phyloP scores from a whole-genome alignment of 495 filamentous ascomycete genomes.

The Daldinia vernicosa region DNA sequence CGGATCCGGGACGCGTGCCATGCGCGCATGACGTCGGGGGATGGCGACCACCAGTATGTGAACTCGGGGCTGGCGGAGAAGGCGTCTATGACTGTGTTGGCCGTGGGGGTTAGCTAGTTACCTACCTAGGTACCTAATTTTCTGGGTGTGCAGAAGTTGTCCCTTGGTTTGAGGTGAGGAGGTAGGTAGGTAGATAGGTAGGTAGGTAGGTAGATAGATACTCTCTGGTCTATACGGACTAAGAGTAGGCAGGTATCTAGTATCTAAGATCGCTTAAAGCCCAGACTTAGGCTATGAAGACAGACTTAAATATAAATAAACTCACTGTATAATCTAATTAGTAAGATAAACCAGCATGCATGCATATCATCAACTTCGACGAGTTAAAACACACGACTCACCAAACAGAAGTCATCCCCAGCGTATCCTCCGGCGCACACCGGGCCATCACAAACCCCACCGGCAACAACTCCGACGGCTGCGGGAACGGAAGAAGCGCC shows the following conservation, averaged over 20 bases:
- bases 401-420: slow-evolving; percentile 41
- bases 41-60: slow-evolving; percentile 42
- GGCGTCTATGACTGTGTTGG: slow-evolving; percentile 36
- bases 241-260: background rate
- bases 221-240: too few relatives aligned
- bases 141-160: background rate
- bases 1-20: slow-evolving; percentile 36
- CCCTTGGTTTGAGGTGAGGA: background rate
- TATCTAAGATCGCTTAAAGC: too few relatives aligned
- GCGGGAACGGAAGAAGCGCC: slow-evolving; percentile 42
- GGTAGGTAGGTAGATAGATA: background rate
- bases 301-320: too few relatives aligned
- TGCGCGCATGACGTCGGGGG: slow-evolving; percentile 20
- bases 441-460: slow-evolving; percentile 37
- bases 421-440: slow-evolving; percentile 37
- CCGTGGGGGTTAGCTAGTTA: slow-evolving; percentile 4
- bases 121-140: background rate
- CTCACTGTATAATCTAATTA: too few relatives aligned
- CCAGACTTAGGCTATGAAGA: too few relatives aligned
- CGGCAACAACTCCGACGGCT: slow-evolving; percentile 34
- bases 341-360: too few relatives aligned
- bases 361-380: too few relatives aligned
- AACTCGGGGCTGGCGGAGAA: slow-evolving; percentile 36
- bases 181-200: too few relatives aligned
- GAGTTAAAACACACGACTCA: slow-evolving; percentile 9